Percentiles rank a stretch among this genome's conserved stretches.
phyloP scores from a whole-genome alignment of 257 asterid species.

The Hygrophila difformis region DNA sequence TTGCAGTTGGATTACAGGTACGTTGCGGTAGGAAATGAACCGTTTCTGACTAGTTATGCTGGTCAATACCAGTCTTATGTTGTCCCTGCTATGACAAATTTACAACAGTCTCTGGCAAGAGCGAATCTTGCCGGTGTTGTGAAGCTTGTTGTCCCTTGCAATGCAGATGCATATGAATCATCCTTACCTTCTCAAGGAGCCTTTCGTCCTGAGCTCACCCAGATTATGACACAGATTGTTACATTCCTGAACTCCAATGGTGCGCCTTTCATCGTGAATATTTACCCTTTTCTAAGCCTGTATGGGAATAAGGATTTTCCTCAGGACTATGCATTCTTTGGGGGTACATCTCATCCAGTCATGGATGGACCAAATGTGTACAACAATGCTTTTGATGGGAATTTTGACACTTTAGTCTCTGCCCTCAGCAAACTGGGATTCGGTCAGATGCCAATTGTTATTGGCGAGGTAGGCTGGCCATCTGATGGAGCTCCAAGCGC shows the following conservation, averaged over 20 bases:
- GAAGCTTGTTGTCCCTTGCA: constrained; percentile 92
- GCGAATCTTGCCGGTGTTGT: constrained; percentile 62
- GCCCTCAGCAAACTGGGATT: constrained; percentile 71
- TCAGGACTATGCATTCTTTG: constrained; percentile 89
- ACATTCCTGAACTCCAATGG: constrained; percentile 72
- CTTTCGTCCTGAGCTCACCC: constrained; percentile 72
- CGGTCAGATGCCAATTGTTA: constrained; percentile 69
- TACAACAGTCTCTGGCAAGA: constrained; percentile 65
- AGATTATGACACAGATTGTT: constrained; percentile 69
- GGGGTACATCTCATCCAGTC: constrained; percentile 74
- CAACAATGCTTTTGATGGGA: constrained; percentile 84
- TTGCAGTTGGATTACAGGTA: constrained; percentile 42
- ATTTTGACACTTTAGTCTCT: constrained; percentile 75
- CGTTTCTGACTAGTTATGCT: constrained; percentile 68
- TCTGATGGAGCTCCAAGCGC: constrained; percentile 74
- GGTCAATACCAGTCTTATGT: constrained; percentile 74
- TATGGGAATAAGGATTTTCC: constrained; percentile 84
- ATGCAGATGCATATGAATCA: constrained; percentile 92
- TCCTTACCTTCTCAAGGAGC: constrained; percentile 82
- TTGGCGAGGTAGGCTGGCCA: constrained; percentile 98
- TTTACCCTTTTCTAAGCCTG: constrained; percentile 84
- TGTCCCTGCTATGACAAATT: constrained; percentile 60
- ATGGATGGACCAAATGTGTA: constrained; percentile 74
- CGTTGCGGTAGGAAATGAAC: constrained; percentile 91
- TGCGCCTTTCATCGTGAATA: constrained; percentile 79